A percentile compares a stretch with the other conserved stretches of the same genome.
Conservation (phyloP, 2,329 filamentous ascomycete species). For the Fusarium abutilonis region DNA sequence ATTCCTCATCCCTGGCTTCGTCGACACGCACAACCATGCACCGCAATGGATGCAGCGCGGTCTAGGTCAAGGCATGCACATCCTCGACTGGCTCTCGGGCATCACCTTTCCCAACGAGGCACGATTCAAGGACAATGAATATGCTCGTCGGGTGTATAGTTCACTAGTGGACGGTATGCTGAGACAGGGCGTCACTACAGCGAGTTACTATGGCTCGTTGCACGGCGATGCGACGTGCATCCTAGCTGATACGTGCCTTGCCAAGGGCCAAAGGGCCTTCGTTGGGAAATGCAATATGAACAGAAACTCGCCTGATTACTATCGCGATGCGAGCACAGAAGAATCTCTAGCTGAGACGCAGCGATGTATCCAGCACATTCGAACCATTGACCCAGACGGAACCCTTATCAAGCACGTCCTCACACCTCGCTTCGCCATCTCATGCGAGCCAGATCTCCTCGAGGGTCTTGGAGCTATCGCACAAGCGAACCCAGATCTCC, state of each 20-base stretch:
- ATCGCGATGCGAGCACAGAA: conserved; percentile 58
- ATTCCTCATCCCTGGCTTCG: conserved; percentile 68
- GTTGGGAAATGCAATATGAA: conserved; percentile 72
- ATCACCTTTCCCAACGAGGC: conserved; percentile 72
- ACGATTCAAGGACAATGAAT: conserved; percentile 63
- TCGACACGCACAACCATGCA: conserved; percentile 77
- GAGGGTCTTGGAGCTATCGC: conserved; percentile 65
- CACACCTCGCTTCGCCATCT: conserved; percentile 70
- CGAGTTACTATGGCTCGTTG: conserved; percentile 67
- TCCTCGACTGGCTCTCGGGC: conserved; percentile 69
- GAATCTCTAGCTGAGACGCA: conserved; percentile 61
- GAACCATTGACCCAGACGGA: conserved; percentile 55
- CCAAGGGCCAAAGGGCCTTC: conserved; percentile 66
- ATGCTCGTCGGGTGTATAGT: conserved; percentile 63
- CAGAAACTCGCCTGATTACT: conserved; percentile 64
- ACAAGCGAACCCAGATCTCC: conserved; percentile 56
- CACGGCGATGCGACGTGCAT: conserved; percentile 66
- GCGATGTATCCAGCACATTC: conserved; percentile 60
- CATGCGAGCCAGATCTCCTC: conserved; percentile 65
- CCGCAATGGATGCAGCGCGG: conserved; percentile 63
- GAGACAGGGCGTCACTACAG: conserved; percentile 69
- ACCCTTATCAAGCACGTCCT: conserved; percentile 60
- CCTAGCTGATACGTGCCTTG: conserved; percentile 63
- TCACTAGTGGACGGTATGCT: conserved; percentile 66
- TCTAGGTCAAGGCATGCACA: conserved; percentile 60